Percentiles rank a stretch among this genome's conserved stretches.
These are phyloP conservation scores for Kwoniella europaea DNA, from an alignment of 768 basidiomycete species.

Conservation along the genomic window DNA sequence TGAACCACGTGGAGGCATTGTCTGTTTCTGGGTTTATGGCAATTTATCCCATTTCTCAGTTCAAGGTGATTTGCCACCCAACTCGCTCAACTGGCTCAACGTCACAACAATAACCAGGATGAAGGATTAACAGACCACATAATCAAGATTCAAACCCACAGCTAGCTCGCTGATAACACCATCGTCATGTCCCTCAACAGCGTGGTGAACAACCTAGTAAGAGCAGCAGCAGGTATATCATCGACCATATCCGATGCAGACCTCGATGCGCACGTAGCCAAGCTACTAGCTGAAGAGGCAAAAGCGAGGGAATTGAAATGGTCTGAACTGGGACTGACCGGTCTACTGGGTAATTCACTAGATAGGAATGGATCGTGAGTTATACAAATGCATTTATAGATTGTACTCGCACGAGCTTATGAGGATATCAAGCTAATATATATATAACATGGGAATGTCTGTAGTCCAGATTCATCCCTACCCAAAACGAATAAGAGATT, in stretches of 20 bases:
- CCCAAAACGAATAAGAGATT: slow-evolving; percentile 70
- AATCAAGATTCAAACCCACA: neutral
- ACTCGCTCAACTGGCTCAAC: neutral
- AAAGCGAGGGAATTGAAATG: slow-evolving; percentile 87
- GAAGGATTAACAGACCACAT: too few species aligned
- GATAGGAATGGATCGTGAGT: slow-evolving; percentile 41
- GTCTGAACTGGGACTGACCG: slow-evolving; percentile 73
- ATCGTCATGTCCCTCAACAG: slow-evolving; percentile 45
- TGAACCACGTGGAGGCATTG: neutral
- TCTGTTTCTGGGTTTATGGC: neutral
- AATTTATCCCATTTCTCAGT: slow-evolving; percentile 15
- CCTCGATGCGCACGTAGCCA: slow-evolving; percentile 87
- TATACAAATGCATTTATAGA: neutral
- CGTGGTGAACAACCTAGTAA: slow-evolving; percentile 54
- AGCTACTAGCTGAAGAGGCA: slow-evolving; percentile 88
- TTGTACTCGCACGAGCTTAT: too few species aligned
- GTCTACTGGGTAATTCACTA: slow-evolving; percentile 64
- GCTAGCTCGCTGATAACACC: too few species aligned
- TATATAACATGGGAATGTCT: slow-evolving; percentile 41
- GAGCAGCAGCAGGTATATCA: slow-evolving; percentile 55
- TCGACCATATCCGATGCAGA: slow-evolving; percentile 68
- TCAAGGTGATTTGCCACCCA: slow-evolving; percentile 24
- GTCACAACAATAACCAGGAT: too few species aligned
- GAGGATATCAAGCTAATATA: neutral
- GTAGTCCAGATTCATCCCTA: slow-evolving; percentile 68